Evolutionary conservation across 768 basidiomycete species (phyloP).

Genomic region (Chalciporus chontae): DNA sequence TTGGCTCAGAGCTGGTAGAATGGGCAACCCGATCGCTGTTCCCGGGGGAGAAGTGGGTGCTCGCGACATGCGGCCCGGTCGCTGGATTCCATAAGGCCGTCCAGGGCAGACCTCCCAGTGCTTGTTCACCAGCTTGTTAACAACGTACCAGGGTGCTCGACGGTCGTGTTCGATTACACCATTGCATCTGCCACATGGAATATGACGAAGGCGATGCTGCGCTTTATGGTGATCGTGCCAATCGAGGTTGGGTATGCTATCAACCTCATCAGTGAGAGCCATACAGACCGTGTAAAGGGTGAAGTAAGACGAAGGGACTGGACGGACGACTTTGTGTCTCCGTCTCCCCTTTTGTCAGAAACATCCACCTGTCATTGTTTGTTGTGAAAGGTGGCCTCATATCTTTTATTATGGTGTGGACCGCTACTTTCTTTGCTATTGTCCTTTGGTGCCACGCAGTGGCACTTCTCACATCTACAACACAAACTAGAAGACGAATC

Average conservation of each 20-base stretch:
- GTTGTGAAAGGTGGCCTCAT: conserved; percentile 28
- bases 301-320: conserved; percentile 5
- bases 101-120: conserved; percentile 28
- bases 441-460: conserved; percentile 17
- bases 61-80: conserved; percentile 7
- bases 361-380: conserved; percentile 25
- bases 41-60: conserved; percentile 12
- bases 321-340: conserved; percentile 1
- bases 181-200: conserved; percentile 29
- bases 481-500: conserved; percentile 17
- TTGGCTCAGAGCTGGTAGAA: conserved; percentile 1
- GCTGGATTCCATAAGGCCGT: conserved; percentile 13
- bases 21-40: conserved; percentile 9
- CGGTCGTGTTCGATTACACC: conserved; percentile 25
- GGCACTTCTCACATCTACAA: conserved; percentile 18
- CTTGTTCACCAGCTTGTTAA: conserved; percentile 26
- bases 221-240: conserved; percentile 12
- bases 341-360: conserved; percentile 20
- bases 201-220: conserved; percentile 6
- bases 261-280: conserved; percentile 14
- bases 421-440: conserved; percentile 15
- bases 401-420: conserved; percentile 19
- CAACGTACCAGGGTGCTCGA: conserved; percentile 22
- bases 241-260: conserved; percentile 1
- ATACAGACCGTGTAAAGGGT: conserved; percentile 18